phyloP scores from a whole-genome alignment of 2,329 filamentous ascomycete species.

The Leptoxyphium fumago region DNA sequence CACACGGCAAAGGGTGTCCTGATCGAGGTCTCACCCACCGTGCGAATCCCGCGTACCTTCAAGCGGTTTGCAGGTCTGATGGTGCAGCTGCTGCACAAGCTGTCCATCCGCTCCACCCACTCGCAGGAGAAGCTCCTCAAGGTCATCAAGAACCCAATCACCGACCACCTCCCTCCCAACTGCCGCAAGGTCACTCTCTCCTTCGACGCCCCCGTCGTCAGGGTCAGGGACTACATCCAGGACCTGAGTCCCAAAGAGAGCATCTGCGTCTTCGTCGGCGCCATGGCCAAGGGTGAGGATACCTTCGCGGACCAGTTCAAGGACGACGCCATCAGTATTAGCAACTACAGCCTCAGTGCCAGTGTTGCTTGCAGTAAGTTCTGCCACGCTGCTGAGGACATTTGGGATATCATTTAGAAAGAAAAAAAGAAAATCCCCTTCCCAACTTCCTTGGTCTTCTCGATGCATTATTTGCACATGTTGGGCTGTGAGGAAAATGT shows the following conservation, averaged over 20 bases:
- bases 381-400: slow-evolving; percentile 93
- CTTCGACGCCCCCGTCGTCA: slow-evolving; percentile 79
- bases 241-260: slow-evolving; percentile 69
- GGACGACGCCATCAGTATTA: slow-evolving; percentile 95
- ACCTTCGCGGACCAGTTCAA: slow-evolving; percentile 91
- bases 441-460: not conserved
- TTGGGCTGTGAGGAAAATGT: not conserved
- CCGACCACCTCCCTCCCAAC: slow-evolving; percentile 88
- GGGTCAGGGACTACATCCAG: slow-evolving; percentile 78
- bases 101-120: slow-evolving; percentile 90
- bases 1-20: slow-evolving; percentile 94
- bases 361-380: slow-evolving; percentile 99
- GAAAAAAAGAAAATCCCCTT: not conserved
- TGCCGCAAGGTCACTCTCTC: slow-evolving; percentile 96
- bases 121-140: slow-evolving; percentile 95
- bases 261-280: slow-evolving; percentile 93
- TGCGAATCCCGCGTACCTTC: slow-evolving; percentile 94
- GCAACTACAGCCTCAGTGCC: slow-evolving; percentile 91
- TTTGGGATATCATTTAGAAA: slow-evolving; percentile 76
- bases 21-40: slow-evolving; percentile 95
- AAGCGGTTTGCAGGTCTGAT: slow-evolving; percentile 97
- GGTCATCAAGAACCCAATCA: slow-evolving; percentile 96
- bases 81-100: slow-evolving; percentile 90
- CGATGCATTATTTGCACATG: not conserved
- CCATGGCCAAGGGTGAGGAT: slow-evolving; percentile 94